phyloP scores from a whole-genome alignment of 2,329 filamentous ascomycete species.

The Dothistroma pini region DNA sequence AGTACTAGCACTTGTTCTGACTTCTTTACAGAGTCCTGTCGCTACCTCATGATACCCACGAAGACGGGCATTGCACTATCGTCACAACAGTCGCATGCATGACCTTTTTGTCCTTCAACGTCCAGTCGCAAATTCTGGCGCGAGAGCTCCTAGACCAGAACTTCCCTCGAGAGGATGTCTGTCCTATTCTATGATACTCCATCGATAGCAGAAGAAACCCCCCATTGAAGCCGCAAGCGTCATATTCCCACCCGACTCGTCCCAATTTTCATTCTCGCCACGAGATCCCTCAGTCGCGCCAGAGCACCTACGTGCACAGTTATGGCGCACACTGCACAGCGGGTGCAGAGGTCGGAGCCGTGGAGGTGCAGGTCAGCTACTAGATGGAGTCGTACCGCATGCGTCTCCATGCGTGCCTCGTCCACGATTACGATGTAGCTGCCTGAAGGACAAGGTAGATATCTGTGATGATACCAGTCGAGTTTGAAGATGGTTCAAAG shows the following conservation, averaged over 20 bases:
- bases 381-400: not conserved
- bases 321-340: not conserved
- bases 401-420: not conserved
- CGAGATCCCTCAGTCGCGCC: not conserved
- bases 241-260: too few species aligned
- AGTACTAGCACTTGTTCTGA: not conserved
- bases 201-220: not conserved
- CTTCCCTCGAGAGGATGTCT: too few species aligned
- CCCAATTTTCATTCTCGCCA: not conserved
- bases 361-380: not conserved
- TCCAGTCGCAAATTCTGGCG: too few species aligned
- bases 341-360: not conserved
- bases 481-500: not conserved
- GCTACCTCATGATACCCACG: not conserved
- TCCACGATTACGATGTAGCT: not conserved
- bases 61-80: not conserved
- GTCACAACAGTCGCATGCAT: too few species aligned
- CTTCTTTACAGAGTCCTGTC: not conserved
- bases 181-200: too few species aligned
- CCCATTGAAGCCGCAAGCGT: not conserved
- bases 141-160: too few species aligned
- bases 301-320: not conserved
- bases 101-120: not conserved
- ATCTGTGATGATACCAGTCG: not conserved
- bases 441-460: not conserved